A percentile compares a stretch with the other conserved stretches of the same genome.
Evolutionary conservation across 2,329 filamentous ascomycete genomes (phyloP).

Genomic region (Stenocarpella maydis): DNA sequence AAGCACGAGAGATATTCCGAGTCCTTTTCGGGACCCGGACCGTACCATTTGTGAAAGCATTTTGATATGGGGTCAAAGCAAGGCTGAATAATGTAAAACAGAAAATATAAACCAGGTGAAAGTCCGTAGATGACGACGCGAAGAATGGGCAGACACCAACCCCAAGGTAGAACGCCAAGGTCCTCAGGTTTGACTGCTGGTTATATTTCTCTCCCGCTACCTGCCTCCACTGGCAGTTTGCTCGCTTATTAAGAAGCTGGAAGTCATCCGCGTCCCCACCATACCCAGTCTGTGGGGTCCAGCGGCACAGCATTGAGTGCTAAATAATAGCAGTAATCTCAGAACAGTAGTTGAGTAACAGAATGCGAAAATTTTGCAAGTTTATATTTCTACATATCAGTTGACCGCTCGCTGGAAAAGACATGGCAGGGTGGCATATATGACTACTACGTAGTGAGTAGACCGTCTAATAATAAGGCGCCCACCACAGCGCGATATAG

Average conservation of each 20-base stretch:
- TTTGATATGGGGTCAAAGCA: background rate
- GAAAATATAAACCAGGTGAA: background rate
- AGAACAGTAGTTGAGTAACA: background rate
- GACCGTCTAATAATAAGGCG: background rate
- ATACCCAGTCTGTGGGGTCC: background rate
- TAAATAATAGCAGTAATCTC: background rate
- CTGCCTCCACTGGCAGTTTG: background rate
- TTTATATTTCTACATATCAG: background rate
- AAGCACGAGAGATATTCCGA: background rate
- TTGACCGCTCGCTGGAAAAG: background rate
- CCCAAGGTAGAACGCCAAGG: background rate
- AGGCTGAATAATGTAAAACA: background rate
- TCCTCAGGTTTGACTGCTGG: background rate
- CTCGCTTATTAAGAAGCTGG: background rate
- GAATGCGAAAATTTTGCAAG: background rate
- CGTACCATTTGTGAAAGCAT: background rate
- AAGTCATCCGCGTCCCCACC: background rate
- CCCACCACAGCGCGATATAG: background rate
- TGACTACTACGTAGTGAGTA: background rate
- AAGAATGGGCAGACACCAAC: background rate
- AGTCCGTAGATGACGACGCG: background rate
- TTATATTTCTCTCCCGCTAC: background rate
- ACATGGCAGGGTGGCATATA: background rate
- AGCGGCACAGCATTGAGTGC: background rate
- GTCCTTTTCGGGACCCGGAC: background rate